These are phyloP conservation scores for Schoenoplectus triqueter DNA, from an alignment of 202 grass and related monocot species.

Conservation along the genomic window DNA sequence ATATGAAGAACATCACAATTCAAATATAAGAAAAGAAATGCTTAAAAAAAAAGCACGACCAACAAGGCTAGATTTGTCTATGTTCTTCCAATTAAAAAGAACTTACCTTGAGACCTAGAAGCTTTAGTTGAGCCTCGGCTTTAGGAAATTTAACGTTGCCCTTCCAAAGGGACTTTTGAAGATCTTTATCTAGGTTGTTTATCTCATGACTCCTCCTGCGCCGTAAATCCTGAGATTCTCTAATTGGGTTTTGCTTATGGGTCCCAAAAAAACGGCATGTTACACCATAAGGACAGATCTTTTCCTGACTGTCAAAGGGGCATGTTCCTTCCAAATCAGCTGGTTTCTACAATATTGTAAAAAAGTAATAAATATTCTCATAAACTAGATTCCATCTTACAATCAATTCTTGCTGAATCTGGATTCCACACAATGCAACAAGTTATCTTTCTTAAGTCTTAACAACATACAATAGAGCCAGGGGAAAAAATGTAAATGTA, in stretches of 20 bases:
- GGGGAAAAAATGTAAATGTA: constrained; percentile 32
- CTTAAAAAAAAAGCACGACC: background rate
- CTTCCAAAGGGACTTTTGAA: constrained; percentile 95
- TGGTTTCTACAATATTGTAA: constrained; percentile 65
- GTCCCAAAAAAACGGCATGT: constrained; percentile 72
- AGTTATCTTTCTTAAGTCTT: background rate
- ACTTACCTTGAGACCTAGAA: constrained; percentile 86
- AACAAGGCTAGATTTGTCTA: background rate
- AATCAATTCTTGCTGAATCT: background rate
- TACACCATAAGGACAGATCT: constrained; percentile 73
- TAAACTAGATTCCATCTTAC: background rate
- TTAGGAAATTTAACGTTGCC: constrained; percentile 84
- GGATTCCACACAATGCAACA: background rate
- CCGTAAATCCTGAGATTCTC: constrained; percentile 42
- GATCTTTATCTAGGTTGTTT: constrained; percentile 76
- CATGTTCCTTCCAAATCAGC: constrained; percentile 80
- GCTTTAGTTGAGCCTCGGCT: constrained; percentile 77
- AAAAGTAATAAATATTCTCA: constrained; percentile 32
- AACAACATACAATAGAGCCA: background rate
- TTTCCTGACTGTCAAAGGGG: constrained; percentile 56
- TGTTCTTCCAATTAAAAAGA: constrained; percentile 7
- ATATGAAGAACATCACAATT: background rate
- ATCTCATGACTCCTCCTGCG: constrained; percentile 53
- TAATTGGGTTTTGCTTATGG: constrained; percentile 52
- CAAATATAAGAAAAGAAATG: background rate